phyloP scores from a whole-genome alignment of 2,329 filamentous ascomycete genomes.

The Calonectria fujianensis region DNA sequence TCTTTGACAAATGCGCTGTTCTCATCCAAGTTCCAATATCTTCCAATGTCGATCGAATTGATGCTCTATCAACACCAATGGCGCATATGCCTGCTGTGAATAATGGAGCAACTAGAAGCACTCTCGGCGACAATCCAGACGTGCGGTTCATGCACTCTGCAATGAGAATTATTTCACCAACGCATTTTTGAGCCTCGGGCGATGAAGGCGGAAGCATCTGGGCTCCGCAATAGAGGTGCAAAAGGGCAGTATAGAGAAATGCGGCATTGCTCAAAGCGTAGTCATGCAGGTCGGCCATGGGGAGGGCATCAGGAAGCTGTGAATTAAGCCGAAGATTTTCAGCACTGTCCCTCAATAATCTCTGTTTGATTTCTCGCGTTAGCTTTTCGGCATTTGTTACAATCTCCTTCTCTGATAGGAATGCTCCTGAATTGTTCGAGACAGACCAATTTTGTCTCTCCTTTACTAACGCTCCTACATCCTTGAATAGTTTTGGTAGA shows the following conservation, averaged over 20 bases:
- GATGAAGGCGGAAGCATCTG: neutral
- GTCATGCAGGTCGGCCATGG: constrained; percentile 37
- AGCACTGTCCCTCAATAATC: constrained; percentile 25
- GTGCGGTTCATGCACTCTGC: constrained; percentile 35
- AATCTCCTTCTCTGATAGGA: constrained; percentile 14
- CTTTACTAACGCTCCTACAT: constrained; percentile 35
- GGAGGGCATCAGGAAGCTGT: constrained; percentile 20
- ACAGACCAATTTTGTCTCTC: neutral
- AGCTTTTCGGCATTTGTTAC: neutral
- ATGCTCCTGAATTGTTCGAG: neutral
- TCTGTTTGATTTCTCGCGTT: constrained; percentile 10
- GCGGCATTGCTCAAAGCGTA: constrained; percentile 44
- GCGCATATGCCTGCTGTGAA: constrained; percentile 44
- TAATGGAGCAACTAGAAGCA: constrained; percentile 40
- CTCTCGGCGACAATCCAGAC: constrained; percentile 36
- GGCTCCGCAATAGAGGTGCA: constrained; percentile 40
- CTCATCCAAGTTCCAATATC: constrained; percentile 45
- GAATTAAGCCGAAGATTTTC: constrained; percentile 24
- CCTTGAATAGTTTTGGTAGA: constrained; percentile 40
- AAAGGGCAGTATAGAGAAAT: constrained; percentile 43
- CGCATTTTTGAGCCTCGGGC: constrained; percentile 24
- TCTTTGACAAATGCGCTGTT: constrained; percentile 43
- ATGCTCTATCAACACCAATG: constrained; percentile 10
- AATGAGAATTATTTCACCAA: constrained; percentile 37
- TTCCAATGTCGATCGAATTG: constrained; percentile 27